Conservation (phyloP, 2,329 filamentous ascomycete genomes). For the Coleophoma cylindrospora region DNA sequence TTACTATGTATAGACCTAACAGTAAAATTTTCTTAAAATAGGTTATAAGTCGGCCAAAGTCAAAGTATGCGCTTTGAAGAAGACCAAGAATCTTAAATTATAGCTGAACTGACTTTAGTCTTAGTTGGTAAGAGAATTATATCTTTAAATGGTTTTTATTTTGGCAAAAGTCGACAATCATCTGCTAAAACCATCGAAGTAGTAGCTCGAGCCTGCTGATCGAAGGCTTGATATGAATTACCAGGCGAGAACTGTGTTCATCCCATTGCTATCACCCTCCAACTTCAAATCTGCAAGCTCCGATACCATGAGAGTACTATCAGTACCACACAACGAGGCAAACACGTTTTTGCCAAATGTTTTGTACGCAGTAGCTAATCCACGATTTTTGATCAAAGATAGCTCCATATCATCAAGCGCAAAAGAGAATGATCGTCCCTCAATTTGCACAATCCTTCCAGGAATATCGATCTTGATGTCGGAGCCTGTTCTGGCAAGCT, state of each 20-base stretch:
- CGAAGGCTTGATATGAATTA: not conserved
- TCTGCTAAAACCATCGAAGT: too few relatives aligned
- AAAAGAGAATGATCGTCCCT: constrained; percentile 26
- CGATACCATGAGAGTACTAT: not conserved
- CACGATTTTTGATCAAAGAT: constrained; percentile 30
- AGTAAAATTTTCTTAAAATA: too few relatives aligned
- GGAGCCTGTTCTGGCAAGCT: constrained; percentile 26
- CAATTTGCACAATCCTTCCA: constrained; percentile 14
- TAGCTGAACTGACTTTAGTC: too few relatives aligned
- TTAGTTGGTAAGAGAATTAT: too few relatives aligned
- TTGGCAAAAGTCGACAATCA: too few relatives aligned
- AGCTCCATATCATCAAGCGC: constrained; percentile 33
- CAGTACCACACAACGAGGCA: not conserved
- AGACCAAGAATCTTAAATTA: too few relatives aligned
- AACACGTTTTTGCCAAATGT: constrained; percentile 32
- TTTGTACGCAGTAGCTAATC: constrained; percentile 32
- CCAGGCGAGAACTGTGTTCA: not conserved
- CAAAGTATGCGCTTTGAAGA: too few relatives aligned
- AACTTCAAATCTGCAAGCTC: constrained; percentile 1
- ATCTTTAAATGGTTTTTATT: too few relatives aligned
- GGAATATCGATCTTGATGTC: constrained; percentile 30
- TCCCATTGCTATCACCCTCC: not conserved
- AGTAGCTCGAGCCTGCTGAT: too few relatives aligned
- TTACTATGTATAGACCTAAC: too few relatives aligned
- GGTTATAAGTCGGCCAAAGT: too few relatives aligned